These are phyloP conservation scores for Uronychia setigera DNA, from an alignment of 73 alveolate genomes.

Conservation along the genomic window DNA sequence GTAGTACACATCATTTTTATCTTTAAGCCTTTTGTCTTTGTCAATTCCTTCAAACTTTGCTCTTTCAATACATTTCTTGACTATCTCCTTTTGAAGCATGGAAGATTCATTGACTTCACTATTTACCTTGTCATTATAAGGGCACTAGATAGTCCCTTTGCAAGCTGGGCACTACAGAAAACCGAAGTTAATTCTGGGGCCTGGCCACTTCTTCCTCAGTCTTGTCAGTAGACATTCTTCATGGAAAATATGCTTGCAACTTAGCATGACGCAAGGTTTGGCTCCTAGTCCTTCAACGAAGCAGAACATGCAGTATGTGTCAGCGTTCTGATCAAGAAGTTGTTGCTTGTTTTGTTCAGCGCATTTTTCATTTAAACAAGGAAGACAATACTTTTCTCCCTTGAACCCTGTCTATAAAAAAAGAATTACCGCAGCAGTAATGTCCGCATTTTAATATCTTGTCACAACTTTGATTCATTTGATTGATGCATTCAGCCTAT, in stretches of 20 bases:
- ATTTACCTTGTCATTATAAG: not conserved
- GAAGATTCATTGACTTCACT: slow-evolving; percentile 25
- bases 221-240: slow-evolving; percentile 42
- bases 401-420: slow-evolving; percentile 1
- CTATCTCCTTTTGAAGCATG: slow-evolving; percentile 13
- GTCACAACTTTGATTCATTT: slow-evolving; percentile 54
- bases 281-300: slow-evolving; percentile 53
- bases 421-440: slow-evolving; percentile 64
- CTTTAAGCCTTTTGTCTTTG: slow-evolving; percentile 84
- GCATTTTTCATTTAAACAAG: slow-evolving; percentile 76
- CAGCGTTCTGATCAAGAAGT: slow-evolving; percentile 52
- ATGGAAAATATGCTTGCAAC: slow-evolving; percentile 63
- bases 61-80: slow-evolving; percentile 86
- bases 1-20: slow-evolving; percentile 80
- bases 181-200: slow-evolving; percentile 71
- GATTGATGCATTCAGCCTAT: slow-evolving; percentile 61
- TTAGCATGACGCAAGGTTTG: slow-evolving; percentile 63
- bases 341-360: slow-evolving; percentile 24
- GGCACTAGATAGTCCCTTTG: slow-evolving; percentile 8
- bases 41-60: slow-evolving; percentile 93
- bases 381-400: slow-evolving; percentile 66
- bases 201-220: slow-evolving; percentile 48
- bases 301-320: slow-evolving; percentile 59
- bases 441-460: slow-evolving; percentile 79
- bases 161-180: slow-evolving; percentile 70